Percentiles rank a stretch among this genome's conserved stretches.
Evolutionary conservation across 805 yeast species (phyloP).

Genomic region (Candida krabiensis): DNA sequence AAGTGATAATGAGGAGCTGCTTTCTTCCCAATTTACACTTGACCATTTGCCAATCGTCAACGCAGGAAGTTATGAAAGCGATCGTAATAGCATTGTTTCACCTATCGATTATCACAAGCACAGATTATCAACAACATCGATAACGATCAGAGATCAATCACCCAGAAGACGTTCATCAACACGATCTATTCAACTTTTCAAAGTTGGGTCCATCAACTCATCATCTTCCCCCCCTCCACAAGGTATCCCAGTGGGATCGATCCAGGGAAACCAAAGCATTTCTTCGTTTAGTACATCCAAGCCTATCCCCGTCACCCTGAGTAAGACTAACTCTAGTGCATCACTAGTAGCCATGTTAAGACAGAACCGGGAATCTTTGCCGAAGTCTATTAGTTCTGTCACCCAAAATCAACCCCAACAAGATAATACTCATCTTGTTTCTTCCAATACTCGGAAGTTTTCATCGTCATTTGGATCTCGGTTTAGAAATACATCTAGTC

Average conservation of each 20-base stretch:
- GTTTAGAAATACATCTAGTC: slow-evolving; percentile 25
- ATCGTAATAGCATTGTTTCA: slow-evolving; percentile 15
- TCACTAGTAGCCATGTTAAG: slow-evolving; percentile 53
- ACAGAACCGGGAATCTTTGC: slow-evolving; percentile 36
- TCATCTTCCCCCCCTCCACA: slow-evolving; percentile 34
- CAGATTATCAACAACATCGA: slow-evolving; percentile 27
- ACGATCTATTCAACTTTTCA: slow-evolving; percentile 58
- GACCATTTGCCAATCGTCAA: slow-evolving; percentile 12
- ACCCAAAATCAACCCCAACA: slow-evolving; percentile 8
- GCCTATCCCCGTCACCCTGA: slow-evolving; percentile 42
- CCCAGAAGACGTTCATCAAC: slow-evolving; percentile 30
- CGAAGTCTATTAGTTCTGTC: slow-evolving; percentile 43
- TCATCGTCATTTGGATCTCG: slow-evolving; percentile 76
- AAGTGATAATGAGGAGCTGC: slow-evolving; percentile 62
- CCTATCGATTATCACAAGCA: slow-evolving; percentile 18
- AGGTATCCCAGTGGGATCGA: slow-evolving; percentile 4
- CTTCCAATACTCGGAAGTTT: slow-evolving; percentile 51
- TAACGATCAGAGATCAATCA: slow-evolving; percentile 14
- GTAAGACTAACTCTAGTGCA: slow-evolving; percentile 50
- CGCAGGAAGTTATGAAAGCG: slow-evolving; percentile 15
- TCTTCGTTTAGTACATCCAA: slow-evolving; percentile 27
- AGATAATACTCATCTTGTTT: slow-evolving; percentile 10
- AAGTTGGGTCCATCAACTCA: slow-evolving; percentile 55
- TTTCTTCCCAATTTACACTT: slow-evolving; percentile 41
- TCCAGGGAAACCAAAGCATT: slow-evolving; percentile 11